Conservation (phyloP, 202 grass and related monocot genomes). For the Carex sylvatica region DNA sequence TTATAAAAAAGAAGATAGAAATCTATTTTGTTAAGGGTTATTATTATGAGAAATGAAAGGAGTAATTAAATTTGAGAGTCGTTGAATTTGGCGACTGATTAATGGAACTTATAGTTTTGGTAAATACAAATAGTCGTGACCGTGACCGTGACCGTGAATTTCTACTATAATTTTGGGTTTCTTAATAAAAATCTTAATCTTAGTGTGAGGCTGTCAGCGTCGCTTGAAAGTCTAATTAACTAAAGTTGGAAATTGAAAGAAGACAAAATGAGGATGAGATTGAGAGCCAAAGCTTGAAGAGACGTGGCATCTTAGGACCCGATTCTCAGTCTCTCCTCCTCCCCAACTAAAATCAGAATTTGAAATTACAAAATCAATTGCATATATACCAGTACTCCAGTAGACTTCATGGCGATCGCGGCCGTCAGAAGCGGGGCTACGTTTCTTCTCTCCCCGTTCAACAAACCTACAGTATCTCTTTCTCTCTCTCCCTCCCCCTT, state of each 20-base stretch:
- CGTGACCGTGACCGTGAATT: too few species aligned
- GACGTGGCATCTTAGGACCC: constrained; percentile 1
- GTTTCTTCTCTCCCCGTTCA: constrained; percentile 37
- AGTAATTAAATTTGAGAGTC: too few species aligned
- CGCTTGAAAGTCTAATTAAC: background rate
- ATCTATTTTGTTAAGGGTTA: too few species aligned
- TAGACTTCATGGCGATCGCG: constrained; percentile 33
- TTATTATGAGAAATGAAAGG: too few species aligned
- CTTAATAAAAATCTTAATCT: too few species aligned
- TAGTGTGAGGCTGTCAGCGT: too few species aligned
- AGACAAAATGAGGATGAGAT: background rate
- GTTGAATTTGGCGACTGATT: too few species aligned
- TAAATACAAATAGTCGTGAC: too few species aligned
- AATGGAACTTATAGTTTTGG: too few species aligned
- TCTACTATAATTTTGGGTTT: too few species aligned
- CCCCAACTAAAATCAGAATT: background rate
- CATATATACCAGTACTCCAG: background rate
- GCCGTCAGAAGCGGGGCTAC: constrained; percentile 31
- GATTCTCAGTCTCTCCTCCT: background rate
- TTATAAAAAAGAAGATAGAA: too few species aligned
- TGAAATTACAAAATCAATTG: too few species aligned
- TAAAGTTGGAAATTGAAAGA: background rate
- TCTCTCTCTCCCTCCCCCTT: background rate
- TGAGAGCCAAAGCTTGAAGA: background rate
- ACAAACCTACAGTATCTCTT: constrained; percentile 31